Percentiles rank a stretch among this genome's conserved stretches.
Conservation (phyloP, 805 yeast genomes). For the Candida insectorum region DNA sequence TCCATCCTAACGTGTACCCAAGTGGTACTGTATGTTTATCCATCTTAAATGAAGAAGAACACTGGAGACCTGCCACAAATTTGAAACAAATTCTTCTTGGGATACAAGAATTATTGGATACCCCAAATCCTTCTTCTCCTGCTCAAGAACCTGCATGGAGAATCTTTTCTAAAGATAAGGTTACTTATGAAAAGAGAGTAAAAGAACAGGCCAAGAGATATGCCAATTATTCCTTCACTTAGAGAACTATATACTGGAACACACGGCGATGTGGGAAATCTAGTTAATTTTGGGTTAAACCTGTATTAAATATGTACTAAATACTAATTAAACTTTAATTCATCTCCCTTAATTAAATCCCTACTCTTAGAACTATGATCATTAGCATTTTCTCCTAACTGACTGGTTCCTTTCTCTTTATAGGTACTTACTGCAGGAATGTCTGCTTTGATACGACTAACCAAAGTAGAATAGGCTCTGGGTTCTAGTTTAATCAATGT, state of each 20-base stretch:
- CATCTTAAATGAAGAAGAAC: slow-evolving; percentile 90
- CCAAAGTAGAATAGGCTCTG: slow-evolving; percentile 87
- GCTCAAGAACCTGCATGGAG: slow-evolving; percentile 98
- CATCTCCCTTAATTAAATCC: slow-evolving; percentile 44
- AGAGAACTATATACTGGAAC: too few relatives aligned
- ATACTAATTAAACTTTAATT: slow-evolving; percentile 4
- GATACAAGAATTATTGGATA: slow-evolving; percentile 82
- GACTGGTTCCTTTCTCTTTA: slow-evolving; percentile 87
- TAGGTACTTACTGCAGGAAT: slow-evolving; percentile 98
- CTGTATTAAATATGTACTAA: neutral
- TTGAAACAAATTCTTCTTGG: slow-evolving; percentile 87
- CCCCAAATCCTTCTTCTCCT: slow-evolving; percentile 93
- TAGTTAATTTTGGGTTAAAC: too few relatives aligned
- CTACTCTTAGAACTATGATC: slow-evolving; percentile 42
- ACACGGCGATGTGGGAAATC: too few relatives aligned
- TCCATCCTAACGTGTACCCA: slow-evolving; percentile 97
- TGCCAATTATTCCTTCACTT: slow-evolving; percentile 28
- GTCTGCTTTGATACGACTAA: slow-evolving; percentile 87
- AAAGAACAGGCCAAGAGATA: slow-evolving; percentile 76
- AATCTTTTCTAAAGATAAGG: slow-evolving; percentile 68
- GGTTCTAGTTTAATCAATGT: slow-evolving; percentile 93
- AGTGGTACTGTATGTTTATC: slow-evolving; percentile 95
- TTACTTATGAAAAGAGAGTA: slow-evolving; percentile 71
- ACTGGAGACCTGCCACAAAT: slow-evolving; percentile 97
- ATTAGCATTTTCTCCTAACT: slow-evolving; percentile 49